A percentile compares a stretch with the other conserved stretches of the same genome.
Conservation (phyloP, 2,329 filamentous ascomycete species). For the Aspergillus japonicus region DNA sequence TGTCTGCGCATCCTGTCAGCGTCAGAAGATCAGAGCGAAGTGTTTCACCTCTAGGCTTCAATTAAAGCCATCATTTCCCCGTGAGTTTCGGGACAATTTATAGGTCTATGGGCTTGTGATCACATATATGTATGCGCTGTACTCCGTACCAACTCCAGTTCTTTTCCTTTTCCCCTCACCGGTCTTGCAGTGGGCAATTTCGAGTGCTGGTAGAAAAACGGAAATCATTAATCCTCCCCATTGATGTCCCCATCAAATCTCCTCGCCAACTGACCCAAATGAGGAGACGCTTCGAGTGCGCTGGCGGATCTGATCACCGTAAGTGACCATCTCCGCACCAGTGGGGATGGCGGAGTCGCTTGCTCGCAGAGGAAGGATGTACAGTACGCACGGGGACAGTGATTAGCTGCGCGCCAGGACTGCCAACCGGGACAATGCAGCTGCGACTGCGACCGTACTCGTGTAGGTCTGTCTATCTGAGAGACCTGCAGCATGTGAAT, state of each 20-base stretch:
- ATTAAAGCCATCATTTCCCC: background rate
- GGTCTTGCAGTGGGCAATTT: no score
- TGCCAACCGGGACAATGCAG: background rate
- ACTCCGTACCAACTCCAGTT: background rate
- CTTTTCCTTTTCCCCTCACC: no score
- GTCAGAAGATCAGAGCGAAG: background rate
- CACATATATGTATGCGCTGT: no score
- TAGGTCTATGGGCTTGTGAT: background rate
- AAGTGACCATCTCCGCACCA: constrained; percentile 23
- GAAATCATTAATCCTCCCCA: no score
- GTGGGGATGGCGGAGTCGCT: constrained; percentile 17
- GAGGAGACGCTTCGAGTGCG: constrained; percentile 9
- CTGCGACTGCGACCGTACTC: background rate
- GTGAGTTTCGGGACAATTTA: background rate
- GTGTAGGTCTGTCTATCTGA: background rate
- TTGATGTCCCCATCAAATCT: no score
- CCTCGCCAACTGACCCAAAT: background rate
- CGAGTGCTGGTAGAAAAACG: no score
- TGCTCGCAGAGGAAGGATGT: background rate
- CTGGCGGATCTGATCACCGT: background rate
- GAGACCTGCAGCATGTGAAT: no score
- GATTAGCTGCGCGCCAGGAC: background rate
- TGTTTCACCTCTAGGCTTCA: background rate
- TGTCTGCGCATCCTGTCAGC: background rate
- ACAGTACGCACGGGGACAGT: constrained; percentile 1